A percentile compares a stretch with the other conserved stretches of the same genome.
phyloP scores from a whole-genome alignment of 208 protist genomes.

The Zelonia costaricensis region DNA sequence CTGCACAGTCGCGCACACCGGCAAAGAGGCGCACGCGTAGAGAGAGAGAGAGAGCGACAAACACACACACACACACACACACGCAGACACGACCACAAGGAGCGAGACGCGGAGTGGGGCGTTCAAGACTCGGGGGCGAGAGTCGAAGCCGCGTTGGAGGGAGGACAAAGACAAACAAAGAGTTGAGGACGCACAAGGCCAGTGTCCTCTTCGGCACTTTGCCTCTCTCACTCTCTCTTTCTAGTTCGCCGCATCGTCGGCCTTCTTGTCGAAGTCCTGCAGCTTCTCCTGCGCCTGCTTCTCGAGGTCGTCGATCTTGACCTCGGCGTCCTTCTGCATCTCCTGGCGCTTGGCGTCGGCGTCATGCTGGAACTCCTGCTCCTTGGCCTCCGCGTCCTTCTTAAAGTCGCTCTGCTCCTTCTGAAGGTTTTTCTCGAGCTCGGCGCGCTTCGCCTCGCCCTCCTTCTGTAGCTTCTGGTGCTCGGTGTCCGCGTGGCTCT shows the following conservation, averaged over 20 bases:
- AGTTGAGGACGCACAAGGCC: conserved; percentile 12
- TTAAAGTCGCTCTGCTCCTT: not conserved
- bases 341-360: conserved; percentile 9
- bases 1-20: too few relatives aligned
- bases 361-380: not conserved
- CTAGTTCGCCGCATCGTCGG: not conserved
- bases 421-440: not conserved
- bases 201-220: conserved; percentile 1
- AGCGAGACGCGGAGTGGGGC: not conserved
- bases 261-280: not conserved
- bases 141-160: not conserved
- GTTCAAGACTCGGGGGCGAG: too few relatives aligned
- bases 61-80: not conserved
- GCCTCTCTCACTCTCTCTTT: not conserved
- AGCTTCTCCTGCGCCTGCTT: not conserved
- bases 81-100: not conserved
- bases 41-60: not conserved
- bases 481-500: not conserved
- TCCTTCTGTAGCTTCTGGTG: not conserved
- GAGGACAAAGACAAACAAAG: conserved; percentile 5
- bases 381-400: conserved; percentile 6
- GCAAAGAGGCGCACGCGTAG: not conserved
- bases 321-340: conserved; percentile 3
- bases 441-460: not conserved
- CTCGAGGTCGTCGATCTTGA: conserved; percentile 1